These are phyloP conservation scores for Persicaria tinctoria DNA, from an alignment of 148 eudicot genomes.

Conservation along the genomic window DNA sequence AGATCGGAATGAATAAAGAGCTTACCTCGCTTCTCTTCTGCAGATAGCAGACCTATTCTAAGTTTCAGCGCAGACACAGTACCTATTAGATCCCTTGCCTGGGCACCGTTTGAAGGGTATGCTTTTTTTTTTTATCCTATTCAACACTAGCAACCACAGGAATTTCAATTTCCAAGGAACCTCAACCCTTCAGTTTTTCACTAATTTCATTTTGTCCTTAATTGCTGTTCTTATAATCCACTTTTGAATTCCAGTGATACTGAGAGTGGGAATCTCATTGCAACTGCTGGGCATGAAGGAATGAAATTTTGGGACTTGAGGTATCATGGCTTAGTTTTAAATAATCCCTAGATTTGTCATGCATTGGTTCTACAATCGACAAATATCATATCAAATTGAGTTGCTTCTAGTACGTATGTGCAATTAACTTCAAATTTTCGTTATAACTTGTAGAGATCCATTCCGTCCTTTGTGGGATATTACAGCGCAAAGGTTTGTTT, in stretches of 20 bases:
- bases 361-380: neutral
- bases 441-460: constrained; percentile 60
- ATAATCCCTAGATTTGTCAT: neutral
- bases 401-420: neutral
- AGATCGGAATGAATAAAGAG: neutral
- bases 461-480: constrained; percentile 75
- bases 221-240: neutral
- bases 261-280: constrained; percentile 65
- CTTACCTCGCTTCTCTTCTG: constrained; percentile 16
- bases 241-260: constrained; percentile 38
- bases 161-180: neutral
- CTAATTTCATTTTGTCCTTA: neutral
- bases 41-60: constrained; percentile 79
- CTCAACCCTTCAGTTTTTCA: neutral
- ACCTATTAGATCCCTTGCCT: constrained; percentile 82
- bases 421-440: constrained; percentile 8
- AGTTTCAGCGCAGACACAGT: constrained; percentile 81
- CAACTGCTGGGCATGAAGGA: constrained; percentile 79
- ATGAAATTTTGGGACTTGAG: constrained; percentile 94
- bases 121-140: constrained; percentile 8
- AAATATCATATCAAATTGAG: neutral
- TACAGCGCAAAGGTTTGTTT: constrained; percentile 41
- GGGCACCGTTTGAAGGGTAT: constrained; percentile 87
- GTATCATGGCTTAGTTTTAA: constrained; percentile 14
- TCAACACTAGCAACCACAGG: neutral